phyloP scores from a whole-genome alignment of 768 basidiomycete species.

The Lyophyllum atratum region DNA sequence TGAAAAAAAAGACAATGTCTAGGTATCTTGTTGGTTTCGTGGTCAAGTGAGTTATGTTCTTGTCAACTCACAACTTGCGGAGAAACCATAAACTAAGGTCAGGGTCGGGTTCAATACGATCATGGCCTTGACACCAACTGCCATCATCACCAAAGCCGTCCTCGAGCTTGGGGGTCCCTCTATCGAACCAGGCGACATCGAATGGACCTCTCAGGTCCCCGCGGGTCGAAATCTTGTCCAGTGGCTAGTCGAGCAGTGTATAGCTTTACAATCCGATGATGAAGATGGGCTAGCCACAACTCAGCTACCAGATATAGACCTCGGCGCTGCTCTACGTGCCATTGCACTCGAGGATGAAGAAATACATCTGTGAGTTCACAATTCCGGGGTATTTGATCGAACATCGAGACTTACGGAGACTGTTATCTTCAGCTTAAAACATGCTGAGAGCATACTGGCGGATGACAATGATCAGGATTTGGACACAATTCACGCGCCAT shows the following conservation, averaged over 20 bases:
- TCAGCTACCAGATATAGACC: not conserved
- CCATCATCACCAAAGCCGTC: slow-evolving; percentile 15
- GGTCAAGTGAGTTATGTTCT: no score
- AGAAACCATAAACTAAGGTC: no score
- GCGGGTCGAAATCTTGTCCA: slow-evolving; percentile 31
- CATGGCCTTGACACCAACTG: not conserved
- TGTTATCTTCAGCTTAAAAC: slow-evolving; percentile 13
- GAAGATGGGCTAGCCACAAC: slow-evolving; percentile 1
- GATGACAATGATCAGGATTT: not conserved
- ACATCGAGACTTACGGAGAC: not conserved
- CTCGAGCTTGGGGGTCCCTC: slow-evolving; percentile 33
- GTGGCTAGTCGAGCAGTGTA: slow-evolving; percentile 33
- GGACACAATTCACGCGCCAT: slow-evolving; percentile 2
- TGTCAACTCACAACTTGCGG: no score
- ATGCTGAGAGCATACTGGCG: slow-evolving; percentile 3
- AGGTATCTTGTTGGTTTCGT: no score
- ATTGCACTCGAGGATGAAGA: slow-evolving; percentile 35
- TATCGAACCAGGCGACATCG: slow-evolving; percentile 27
- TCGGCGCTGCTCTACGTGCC: slow-evolving; percentile 21
- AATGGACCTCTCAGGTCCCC: slow-evolving; percentile 33
- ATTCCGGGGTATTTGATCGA: not conserved
- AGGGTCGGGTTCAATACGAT: no score
- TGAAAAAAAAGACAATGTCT: no score
- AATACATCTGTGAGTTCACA: slow-evolving; percentile 23
- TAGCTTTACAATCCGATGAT: slow-evolving; percentile 2